Conservation (phyloP, 371 early-diverging fungal species). For the Rhizomucor miehei region DNA sequence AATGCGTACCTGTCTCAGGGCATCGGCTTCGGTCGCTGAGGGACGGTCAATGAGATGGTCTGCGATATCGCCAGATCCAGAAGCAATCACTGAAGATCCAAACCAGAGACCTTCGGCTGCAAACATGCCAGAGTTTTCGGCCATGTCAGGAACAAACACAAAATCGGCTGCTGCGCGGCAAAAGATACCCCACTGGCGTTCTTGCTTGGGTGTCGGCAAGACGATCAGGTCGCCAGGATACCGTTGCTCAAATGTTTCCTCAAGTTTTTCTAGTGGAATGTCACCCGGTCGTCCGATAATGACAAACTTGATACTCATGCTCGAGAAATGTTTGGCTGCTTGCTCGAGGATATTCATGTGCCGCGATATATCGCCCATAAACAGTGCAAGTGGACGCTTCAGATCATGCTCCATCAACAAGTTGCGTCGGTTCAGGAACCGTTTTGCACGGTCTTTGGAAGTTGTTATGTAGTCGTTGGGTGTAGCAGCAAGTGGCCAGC, state of each 20-base stretch:
- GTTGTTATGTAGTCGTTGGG: slow-evolving; percentile 31
- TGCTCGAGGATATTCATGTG: slow-evolving; percentile 56
- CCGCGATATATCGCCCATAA: slow-evolving; percentile 56
- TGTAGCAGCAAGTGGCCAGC: slow-evolving; percentile 21
- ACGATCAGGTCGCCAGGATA: slow-evolving; percentile 47
- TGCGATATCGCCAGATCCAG: slow-evolving; percentile 53
- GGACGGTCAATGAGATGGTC: slow-evolving; percentile 58
- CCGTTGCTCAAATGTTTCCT: slow-evolving; percentile 28
- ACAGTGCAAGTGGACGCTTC: slow-evolving; percentile 50
- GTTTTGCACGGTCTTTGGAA: slow-evolving; percentile 54
- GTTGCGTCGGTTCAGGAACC: slow-evolving; percentile 46
- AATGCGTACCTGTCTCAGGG: slow-evolving; percentile 25
- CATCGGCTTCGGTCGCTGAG: slow-evolving; percentile 10
- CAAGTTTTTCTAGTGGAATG: slow-evolving; percentile 44
- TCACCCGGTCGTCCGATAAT: slow-evolving; percentile 64
- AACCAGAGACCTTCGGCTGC: slow-evolving; percentile 65
- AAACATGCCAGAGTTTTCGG: slow-evolving; percentile 60
- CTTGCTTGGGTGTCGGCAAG: slow-evolving; percentile 39
- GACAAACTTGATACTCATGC: slow-evolving; percentile 48
- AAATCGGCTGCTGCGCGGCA: slow-evolving; percentile 63
- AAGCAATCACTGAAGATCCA: slow-evolving; percentile 59
- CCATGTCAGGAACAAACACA: slow-evolving; percentile 57
- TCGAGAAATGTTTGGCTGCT: slow-evolving; percentile 34
- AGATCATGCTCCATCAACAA: slow-evolving; percentile 42
- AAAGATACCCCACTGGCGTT: slow-evolving; percentile 49